Base-by-base conservation (phyloP, 768 basidiomycete species). In the Xanthoconium purpureum region DNA sequence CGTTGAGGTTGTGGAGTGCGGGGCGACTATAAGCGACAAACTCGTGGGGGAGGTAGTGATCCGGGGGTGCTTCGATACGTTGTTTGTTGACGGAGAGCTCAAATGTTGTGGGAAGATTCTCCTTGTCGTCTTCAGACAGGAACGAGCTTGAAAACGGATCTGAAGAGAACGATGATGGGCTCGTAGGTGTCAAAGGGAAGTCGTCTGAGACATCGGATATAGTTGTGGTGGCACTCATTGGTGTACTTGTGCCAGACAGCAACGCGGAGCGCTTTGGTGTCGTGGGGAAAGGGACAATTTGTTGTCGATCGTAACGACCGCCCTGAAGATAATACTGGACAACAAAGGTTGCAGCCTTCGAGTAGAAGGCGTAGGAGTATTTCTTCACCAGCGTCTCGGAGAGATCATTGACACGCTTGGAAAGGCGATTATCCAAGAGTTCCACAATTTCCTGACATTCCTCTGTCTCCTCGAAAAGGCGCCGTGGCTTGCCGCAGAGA, bases 311-410 rank as follows among this genome's bases (percentile, higher is more conserved):
- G 69, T 88, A 91, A 51, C 84, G 88, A 43, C 87, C 87, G 48
- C 94, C 95, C 66, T 90, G 84, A 47, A 98, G 85, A 71, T 98
- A 99, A 75, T 86, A 94, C 70, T 98, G 92, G 36, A 94, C 87
- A 58, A 94, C 92, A 69, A 92, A 85, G 24, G 89, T 93, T 24
- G 96, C 94, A 1, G 94, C 93, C 75, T 94, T 95, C 47, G 92
- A 94, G 76, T 96, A 98, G 76, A 95, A 97, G 42, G 88, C 88
- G 65, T 92, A 94, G 6, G 95, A 95, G 76, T 99, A 98, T 77
- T 99, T 99, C 78, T 95, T 94, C 69, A 98, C 85, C 66, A 98
- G 78, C n/a, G 90, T 94, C 72, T 96, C 90, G 13, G 96, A 98
- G 33, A 99, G 81, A 61, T 91, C 89, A 66, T 94, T 91, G 76